A percentile compares a stretch with the other conserved stretches of the same genome.
Evolutionary conservation across 2,329 filamentous ascomycete species (phyloP).

Genomic region (Hypoxylon sp.): DNA sequence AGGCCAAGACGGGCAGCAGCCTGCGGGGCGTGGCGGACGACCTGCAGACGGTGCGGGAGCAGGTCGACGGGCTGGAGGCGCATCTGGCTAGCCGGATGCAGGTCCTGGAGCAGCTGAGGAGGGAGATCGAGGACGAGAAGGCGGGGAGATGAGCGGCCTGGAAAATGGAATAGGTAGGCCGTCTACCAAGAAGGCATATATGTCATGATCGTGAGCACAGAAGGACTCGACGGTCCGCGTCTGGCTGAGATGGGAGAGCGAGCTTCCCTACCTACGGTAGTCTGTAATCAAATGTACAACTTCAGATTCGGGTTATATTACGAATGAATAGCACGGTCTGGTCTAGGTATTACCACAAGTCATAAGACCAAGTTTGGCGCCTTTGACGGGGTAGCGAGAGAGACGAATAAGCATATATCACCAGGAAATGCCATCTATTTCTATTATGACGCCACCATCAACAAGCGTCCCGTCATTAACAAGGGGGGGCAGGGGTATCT

Average conservation of each 20-base stretch:
- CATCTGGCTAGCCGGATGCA: conserved; percentile 84
- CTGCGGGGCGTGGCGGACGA: conserved; percentile 86
- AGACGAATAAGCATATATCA: background rate
- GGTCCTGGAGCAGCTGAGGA: conserved; percentile 79
- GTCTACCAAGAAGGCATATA: background rate
- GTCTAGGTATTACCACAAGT: background rate
- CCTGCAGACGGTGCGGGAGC: conserved; percentile 89
- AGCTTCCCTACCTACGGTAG: conserved; percentile 15
- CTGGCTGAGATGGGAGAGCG: conserved; percentile 7
- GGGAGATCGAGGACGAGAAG: conserved; percentile 91
- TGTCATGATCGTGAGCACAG: background rate
- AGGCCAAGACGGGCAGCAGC: conserved; percentile 75
- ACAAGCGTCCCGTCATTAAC: conserved; percentile 18
- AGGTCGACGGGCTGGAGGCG: conserved; percentile 88
- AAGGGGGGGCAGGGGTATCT: conserved; percentile 39
- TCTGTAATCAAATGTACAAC: conserved; percentile 30
- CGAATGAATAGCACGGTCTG: conserved; percentile 4
- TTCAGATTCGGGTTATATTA: conserved; percentile 8
- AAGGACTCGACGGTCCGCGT: background rate
- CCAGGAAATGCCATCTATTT: conserved; percentile 22
- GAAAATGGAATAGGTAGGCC: background rate
- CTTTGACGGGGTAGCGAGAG: background rate
- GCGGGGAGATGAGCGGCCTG: conserved; percentile 58
- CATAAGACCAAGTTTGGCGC: background rate
- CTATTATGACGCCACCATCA: conserved; percentile 22